Evolutionary conservation across 2,329 filamentous ascomycete species (phyloP).

Genomic region (Ceratocystis colombiana): DNA sequence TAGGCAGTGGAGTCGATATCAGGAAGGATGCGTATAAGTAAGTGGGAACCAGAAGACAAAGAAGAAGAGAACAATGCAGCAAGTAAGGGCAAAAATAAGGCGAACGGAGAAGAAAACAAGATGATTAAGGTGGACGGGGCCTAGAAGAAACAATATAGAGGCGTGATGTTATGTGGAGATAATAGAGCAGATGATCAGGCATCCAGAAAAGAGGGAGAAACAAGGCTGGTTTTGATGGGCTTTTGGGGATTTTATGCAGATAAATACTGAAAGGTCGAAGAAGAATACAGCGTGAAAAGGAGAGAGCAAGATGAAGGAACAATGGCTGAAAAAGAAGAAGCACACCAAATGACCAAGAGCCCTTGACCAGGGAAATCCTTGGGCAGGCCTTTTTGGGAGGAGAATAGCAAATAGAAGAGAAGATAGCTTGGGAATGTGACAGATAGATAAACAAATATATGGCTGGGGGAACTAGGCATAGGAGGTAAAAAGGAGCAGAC

Average conservation of each 20-base stretch:
- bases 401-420: neutral
- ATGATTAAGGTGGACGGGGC: neutral
- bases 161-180: neutral
- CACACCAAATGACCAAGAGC: neutral
- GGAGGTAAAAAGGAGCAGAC: neutral
- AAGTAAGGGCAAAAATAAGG: neutral
- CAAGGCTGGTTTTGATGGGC: neutral
- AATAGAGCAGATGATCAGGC: neutral
- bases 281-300: neutral
- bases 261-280: neutral
- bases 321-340: neutral
- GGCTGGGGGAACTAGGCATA: neutral
- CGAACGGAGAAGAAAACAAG: neutral
- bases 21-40: constrained; percentile 13
- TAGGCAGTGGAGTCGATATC: neutral
- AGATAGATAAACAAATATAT: neutral
- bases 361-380: neutral
- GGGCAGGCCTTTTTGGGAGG: neutral
- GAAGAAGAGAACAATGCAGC: constrained; percentile 7
- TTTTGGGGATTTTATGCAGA: neutral
- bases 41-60: neutral
- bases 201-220: neutral
- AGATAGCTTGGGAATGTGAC: neutral
- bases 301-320: neutral
- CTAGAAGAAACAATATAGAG: too few species aligned